Evolutionary conservation across 2,329 filamentous ascomycete species (phyloP).

Genomic region (Scortechinia acanthostroma): DNA sequence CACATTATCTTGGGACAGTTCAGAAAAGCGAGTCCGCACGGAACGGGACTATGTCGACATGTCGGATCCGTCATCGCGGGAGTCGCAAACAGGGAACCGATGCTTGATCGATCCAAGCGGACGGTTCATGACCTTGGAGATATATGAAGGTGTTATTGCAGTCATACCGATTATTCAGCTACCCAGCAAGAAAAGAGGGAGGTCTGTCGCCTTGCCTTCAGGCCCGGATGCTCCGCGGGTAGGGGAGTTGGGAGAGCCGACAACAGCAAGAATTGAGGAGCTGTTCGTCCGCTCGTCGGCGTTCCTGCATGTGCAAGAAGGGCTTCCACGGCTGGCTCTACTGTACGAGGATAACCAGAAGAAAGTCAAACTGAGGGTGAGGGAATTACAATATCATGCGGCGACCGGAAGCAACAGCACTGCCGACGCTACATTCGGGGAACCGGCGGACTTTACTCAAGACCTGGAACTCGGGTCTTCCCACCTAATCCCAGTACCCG

Average conservation of each 20-base stretch:
- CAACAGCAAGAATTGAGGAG: constrained; percentile 56
- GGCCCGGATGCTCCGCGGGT: constrained; percentile 18
- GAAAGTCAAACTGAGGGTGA: constrained; percentile 21
- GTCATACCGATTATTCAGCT: constrained; percentile 51
- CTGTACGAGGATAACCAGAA: constrained; percentile 57
- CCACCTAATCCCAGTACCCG: constrained; percentile 52
- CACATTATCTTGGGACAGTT: constrained; percentile 73
- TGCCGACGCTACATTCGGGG: constrained; percentile 9
- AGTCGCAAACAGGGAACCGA: constrained; percentile 75
- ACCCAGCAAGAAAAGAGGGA: constrained; percentile 38
- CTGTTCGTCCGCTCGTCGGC: constrained; percentile 59
- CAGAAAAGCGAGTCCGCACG: constrained; percentile 39
- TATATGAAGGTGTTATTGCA: constrained; percentile 63
- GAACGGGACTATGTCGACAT: constrained; percentile 39
- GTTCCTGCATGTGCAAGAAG: constrained; percentile 49
- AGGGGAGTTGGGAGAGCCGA: constrained; percentile 52
- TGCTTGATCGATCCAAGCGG: constrained; percentile 79
- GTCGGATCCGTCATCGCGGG: constrained; percentile 56
- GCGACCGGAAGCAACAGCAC: constrained; percentile 32
- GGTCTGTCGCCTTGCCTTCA: constrained; percentile 12
- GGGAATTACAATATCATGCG: constrained; percentile 41
- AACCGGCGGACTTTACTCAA: constrained; percentile 32
- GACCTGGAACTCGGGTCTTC: constrained; percentile 52
- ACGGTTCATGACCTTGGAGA: constrained; percentile 56
- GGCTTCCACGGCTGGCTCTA: constrained; percentile 53